These are phyloP conservation scores for Xerocomellus amylosporus DNA, from an alignment of 768 basidiomycete species.

Conservation along the genomic window DNA sequence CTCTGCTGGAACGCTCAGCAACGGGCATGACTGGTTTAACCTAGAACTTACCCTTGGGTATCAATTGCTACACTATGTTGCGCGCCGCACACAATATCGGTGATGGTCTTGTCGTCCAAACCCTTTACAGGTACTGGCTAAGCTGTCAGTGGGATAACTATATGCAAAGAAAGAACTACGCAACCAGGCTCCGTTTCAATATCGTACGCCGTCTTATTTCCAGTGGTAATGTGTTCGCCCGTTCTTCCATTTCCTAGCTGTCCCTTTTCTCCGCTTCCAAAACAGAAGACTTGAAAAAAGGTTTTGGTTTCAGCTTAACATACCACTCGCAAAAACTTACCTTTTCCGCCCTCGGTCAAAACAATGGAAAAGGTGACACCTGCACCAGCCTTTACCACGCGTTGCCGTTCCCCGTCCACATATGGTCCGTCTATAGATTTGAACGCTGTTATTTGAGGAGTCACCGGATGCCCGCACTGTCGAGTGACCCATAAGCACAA, in stretches of 20 bases:
- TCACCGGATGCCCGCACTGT: slow-evolving; percentile 70
- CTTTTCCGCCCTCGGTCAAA: slow-evolving; percentile 78
- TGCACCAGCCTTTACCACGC: slow-evolving; percentile 69
- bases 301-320: slow-evolving; percentile 1
- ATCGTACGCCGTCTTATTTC: slow-evolving; percentile 82
- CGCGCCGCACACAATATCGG: slow-evolving; percentile 79
- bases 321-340: slow-evolving; percentile 35
- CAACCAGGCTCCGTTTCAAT: slow-evolving; percentile 68
- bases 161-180: slow-evolving; percentile 18
- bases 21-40: not conserved
- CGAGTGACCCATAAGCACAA: not conserved
- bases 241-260: slow-evolving; percentile 92
- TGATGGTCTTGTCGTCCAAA: slow-evolving; percentile 73
- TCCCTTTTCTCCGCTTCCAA: slow-evolving; percentile 90
- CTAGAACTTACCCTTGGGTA: slow-evolving; percentile 55
- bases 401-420: slow-evolving; percentile 58
- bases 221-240: slow-evolving; percentile 86
- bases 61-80: slow-evolving; percentile 87
- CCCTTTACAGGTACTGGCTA: slow-evolving; percentile 67
- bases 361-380: slow-evolving; percentile 84
- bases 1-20: slow-evolving; percentile 37
- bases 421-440: slow-evolving; percentile 58
- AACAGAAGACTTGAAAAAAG: slow-evolving; percentile 64
- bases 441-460: slow-evolving; percentile 66
- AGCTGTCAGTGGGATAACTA: slow-evolving; percentile 4